Percentiles rank a stretch among this genome's conserved stretches.
Evolutionary conservation across 805 yeast species (phyloP).

Genomic region (Metschnikowia picachoensis): DNA sequence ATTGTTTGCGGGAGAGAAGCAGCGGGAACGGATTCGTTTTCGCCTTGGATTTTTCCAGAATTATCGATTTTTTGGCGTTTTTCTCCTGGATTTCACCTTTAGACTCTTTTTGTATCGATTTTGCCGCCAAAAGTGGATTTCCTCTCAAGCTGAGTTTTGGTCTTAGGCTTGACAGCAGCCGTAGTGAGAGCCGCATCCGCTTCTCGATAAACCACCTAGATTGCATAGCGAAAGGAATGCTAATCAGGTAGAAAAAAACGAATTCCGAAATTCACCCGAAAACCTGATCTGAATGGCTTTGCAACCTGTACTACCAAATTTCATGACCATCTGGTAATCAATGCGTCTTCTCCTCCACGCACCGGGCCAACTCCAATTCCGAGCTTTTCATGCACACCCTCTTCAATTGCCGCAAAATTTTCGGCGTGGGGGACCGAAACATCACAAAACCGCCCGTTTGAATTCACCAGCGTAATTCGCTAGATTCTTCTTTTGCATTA

Average conservation of each 20-base stretch:
- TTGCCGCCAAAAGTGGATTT: not conserved
- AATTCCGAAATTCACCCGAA: too few relatives aligned
- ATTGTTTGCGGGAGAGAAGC: conserved; percentile 1
- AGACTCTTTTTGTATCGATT: not conserved
- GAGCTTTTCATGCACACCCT: conserved; percentile 13
- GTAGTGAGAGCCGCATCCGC: conserved; percentile 8
- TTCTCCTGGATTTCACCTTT: not conserved
- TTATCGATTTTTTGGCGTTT: not conserved
- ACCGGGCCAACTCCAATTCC: too few relatives aligned
- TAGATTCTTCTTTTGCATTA: too few relatives aligned
- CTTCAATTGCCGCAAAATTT: conserved; percentile 22
- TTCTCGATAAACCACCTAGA: too few relatives aligned
- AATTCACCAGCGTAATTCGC: too few relatives aligned
- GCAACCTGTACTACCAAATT: too few relatives aligned
- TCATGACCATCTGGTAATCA: too few relatives aligned
- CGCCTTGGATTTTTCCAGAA: not conserved
- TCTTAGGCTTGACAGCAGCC: conserved; percentile 12
- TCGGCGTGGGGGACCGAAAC: conserved; percentile 3
- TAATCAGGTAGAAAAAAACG: too few relatives aligned
- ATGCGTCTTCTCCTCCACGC: too few relatives aligned
- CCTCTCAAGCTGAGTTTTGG: conserved; percentile 5
- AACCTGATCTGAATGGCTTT: too few relatives aligned
- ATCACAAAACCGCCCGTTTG: not conserved
- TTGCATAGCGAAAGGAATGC: too few relatives aligned
- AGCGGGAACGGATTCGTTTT: not conserved